A percentile compares a stretch with the other conserved stretches of the same genome.
Conservation (phyloP, 176 grass and related monocot species). For the Canna indica region DNA sequence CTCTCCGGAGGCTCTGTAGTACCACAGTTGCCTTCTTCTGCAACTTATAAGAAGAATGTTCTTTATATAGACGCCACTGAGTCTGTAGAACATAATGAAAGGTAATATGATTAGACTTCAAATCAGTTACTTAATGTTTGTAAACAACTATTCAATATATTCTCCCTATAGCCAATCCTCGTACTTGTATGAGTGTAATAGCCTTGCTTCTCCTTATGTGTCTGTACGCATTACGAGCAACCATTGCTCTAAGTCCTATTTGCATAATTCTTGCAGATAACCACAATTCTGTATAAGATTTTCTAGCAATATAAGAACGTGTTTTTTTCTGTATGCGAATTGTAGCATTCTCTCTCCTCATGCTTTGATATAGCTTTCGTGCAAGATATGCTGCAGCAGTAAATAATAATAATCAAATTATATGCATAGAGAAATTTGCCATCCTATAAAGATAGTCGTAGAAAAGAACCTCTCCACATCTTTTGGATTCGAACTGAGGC, state of each 20-base stretch:
- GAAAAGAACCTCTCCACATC: conserved; percentile 66
- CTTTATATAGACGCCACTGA: conserved; percentile 75
- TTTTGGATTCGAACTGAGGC: conserved; percentile 67
- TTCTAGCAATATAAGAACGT: conserved; percentile 59
- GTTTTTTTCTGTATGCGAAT: conserved; percentile 76
- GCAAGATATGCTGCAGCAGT: conserved; percentile 54
- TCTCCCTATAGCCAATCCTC: background rate
- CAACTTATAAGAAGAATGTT: conserved; percentile 51
- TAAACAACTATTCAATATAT: background rate
- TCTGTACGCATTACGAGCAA: conserved; percentile 51
- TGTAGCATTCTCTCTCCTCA: conserved; percentile 79
- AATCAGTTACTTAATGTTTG: background rate
- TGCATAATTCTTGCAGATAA: conserved; percentile 53
- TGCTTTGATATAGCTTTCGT: conserved; percentile 53
- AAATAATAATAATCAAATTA: conserved; percentile 11
- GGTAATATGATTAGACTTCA: background rate
- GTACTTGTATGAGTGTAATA: conserved; percentile 58
- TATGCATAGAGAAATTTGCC: conserved; percentile 20
- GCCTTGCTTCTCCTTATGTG: conserved; percentile 63
- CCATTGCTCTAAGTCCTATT: conserved; percentile 68
- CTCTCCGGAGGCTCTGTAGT: conserved; percentile 85
- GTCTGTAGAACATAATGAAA: conserved; percentile 38
- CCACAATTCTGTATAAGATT: conserved; percentile 48
- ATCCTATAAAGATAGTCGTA: conserved; percentile 3
- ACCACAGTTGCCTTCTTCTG: conserved; percentile 57